A percentile compares a stretch with the other conserved stretches of the same genome.
These are phyloP conservation scores for Comarum palustre DNA, from an alignment of 306 rosid species.

Conservation along the genomic window DNA sequence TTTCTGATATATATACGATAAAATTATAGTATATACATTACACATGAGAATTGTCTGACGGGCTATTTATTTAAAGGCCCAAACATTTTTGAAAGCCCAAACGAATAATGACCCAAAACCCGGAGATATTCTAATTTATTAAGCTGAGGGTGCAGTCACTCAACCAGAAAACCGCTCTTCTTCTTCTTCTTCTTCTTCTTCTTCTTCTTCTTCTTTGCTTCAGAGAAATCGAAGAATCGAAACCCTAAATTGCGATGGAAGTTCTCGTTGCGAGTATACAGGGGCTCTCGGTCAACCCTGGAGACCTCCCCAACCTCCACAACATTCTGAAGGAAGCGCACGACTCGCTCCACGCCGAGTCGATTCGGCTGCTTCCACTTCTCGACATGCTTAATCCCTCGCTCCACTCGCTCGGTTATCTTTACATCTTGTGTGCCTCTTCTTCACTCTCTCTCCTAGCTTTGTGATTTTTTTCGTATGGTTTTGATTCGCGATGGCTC, in stretches of 20 bases:
- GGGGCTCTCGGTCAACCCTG: constrained; percentile 54
- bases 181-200: too few species aligned
- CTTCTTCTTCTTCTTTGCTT: not conserved
- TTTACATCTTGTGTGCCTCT: constrained; percentile 57
- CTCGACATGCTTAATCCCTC: constrained; percentile 66
- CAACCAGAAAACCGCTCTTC: not conserved
- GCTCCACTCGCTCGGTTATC: constrained; percentile 67
- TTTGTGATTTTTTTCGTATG: not conserved
- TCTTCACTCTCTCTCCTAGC: not conserved
- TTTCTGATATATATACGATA: too few species aligned
- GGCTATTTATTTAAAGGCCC: too few species aligned
- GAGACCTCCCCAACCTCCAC: constrained; percentile 61
- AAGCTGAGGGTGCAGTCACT: not conserved
- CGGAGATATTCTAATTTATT: not conserved
- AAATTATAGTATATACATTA: too few species aligned
- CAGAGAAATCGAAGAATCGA: not conserved
- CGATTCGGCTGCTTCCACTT: constrained; percentile 48
- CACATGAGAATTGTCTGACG: too few species aligned
- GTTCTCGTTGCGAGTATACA: constrained; percentile 58
- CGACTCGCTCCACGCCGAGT: constrained; percentile 53
- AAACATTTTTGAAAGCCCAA: too few species aligned
- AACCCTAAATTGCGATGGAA: constrained; percentile 24
- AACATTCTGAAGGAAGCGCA: constrained; percentile 56
- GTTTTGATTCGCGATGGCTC: not conserved
- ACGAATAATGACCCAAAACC: not conserved